A percentile compares a stretch with the other conserved stretches of the same genome.
phyloP scores from a whole-genome alignment of 768 basidiomycete genomes.

The Cystobasidium ongulense region DNA sequence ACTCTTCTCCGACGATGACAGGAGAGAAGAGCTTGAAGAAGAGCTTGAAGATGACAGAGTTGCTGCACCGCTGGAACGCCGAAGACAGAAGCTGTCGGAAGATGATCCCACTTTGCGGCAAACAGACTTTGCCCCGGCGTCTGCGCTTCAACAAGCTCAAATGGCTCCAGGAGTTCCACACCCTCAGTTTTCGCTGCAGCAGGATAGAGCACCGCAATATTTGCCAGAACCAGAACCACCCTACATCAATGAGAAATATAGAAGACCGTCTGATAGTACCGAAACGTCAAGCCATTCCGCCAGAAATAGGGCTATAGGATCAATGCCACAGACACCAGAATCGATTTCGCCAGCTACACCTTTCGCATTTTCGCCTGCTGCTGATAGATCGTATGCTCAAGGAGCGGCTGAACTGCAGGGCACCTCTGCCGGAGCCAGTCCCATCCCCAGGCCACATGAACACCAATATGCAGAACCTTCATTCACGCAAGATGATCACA shows the following conservation, averaged over 20 bases:
- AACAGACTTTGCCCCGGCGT: neutral
- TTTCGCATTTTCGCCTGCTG: neutral
- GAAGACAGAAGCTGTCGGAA: neutral
- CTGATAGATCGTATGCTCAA: neutral
- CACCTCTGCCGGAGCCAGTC: neutral
- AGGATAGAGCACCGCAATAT: neutral
- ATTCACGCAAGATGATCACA: neutral
- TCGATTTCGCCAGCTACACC: neutral
- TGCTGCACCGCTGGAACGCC: neutral
- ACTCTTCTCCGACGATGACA: neutral
- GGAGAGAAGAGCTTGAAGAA: conserved; percentile 1
- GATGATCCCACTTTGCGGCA: neutral
- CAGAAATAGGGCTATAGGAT: neutral
- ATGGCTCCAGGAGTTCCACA: neutral
- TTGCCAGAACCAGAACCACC: no score
- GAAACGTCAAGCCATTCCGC: neutral
- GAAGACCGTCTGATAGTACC: neutral
- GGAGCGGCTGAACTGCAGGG: neutral
- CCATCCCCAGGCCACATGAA: neutral
- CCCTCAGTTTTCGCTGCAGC: neutral
- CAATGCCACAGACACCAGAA: conserved; percentile 15
- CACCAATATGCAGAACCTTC: neutral
- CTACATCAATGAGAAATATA: neutral
- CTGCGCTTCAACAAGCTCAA: neutral
- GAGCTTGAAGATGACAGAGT: conserved; percentile 12